These are phyloP conservation scores for Cicer pinnatifidum DNA, from an alignment of 306 rosid genomes.

Conservation along the genomic window DNA sequence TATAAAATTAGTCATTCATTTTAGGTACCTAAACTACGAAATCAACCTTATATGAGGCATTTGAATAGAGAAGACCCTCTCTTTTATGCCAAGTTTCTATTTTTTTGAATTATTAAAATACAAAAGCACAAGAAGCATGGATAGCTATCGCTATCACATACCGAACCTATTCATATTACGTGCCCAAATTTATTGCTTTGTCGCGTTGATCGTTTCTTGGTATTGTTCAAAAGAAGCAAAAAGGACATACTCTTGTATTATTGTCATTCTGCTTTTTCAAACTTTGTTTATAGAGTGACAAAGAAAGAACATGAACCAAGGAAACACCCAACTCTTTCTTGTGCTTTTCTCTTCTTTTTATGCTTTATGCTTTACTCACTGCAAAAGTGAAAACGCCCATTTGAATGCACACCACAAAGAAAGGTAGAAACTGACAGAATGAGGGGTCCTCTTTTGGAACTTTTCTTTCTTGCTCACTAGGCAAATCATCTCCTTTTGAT, in stretches of 20 bases:
- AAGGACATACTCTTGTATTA: constrained; percentile 45
- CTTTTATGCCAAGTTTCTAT: constrained; percentile 26
- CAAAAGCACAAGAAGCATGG: constrained; percentile 40
- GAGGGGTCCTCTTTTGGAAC: constrained; percentile 32
- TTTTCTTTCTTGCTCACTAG: constrained; percentile 52
- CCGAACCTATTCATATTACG: constrained; percentile 36
- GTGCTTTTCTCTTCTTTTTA: constrained; percentile 58
- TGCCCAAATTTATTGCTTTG: constrained; percentile 47
- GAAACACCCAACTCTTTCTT: constrained; percentile 48
- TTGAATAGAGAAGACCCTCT: neutral
- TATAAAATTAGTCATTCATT: too few species aligned
- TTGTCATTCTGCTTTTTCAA: constrained; percentile 47
- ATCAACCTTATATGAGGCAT: too few species aligned
- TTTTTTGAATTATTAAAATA: neutral
- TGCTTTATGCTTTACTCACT: constrained; percentile 51
- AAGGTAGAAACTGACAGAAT: constrained; percentile 11
- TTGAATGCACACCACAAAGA: constrained; percentile 48
- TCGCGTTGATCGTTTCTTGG: constrained; percentile 43
- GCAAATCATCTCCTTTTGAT: constrained; percentile 46
- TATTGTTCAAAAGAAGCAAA: constrained; percentile 53
- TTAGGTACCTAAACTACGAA: too few species aligned
- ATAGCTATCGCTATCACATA: constrained; percentile 30
- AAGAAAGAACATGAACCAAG: constrained; percentile 55
- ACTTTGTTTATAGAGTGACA: constrained; percentile 44
- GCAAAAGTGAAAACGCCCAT: constrained; percentile 52